phyloP scores from a whole-genome alignment of 2,329 filamentous ascomycete species.

The Chrysosphaeria jannelii region DNA sequence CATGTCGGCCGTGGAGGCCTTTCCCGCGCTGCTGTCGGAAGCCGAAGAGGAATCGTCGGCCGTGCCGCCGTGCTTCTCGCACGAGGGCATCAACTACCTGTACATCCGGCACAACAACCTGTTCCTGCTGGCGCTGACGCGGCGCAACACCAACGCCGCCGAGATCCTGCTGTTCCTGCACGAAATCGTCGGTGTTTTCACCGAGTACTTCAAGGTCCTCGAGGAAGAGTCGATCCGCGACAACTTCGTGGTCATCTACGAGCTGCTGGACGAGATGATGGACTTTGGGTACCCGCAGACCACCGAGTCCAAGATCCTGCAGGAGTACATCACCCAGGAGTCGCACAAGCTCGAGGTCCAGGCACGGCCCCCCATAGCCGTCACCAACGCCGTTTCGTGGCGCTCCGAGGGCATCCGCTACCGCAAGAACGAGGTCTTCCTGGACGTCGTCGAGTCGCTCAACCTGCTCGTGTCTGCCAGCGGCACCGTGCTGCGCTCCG shows the following conservation, averaged over 20 bases:
- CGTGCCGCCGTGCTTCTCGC: constrained; percentile 89
- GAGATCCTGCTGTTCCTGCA: constrained; percentile 96
- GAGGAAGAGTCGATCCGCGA: constrained; percentile 97
- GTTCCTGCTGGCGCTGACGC: constrained; percentile 88
- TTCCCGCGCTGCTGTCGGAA: constrained; percentile 82
- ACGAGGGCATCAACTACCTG: constrained; percentile 97
- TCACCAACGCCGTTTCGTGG: constrained; percentile 96
- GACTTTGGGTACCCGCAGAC: constrained; percentile 98
- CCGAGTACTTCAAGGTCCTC: constrained; percentile 96
- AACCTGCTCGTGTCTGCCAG: constrained; percentile 85
- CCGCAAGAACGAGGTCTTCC: constrained; percentile 96
- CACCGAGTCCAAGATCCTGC: constrained; percentile 90
- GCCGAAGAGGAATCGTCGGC: constrained; percentile 97
- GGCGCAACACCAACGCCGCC: constrained; percentile 95
- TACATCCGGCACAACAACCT: constrained; percentile 99
- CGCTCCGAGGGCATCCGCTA: constrained; percentile 93
- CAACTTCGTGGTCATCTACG: constrained; percentile 98
- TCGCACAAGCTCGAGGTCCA: constrained; percentile 96
- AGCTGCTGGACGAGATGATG: constrained; percentile 99
- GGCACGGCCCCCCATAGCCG: constrained; percentile 81
- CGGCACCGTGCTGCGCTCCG: constrained; percentile 81
- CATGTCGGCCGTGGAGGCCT: constrained; percentile 97
- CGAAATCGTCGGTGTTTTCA: constrained; percentile 95
- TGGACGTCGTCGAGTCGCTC: constrained; percentile 87
- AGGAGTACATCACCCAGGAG: constrained; percentile 98